Evolutionary conservation across 345 rosid species (phyloP), one percentile per base, ranked within the genome.

Genomic region (Cochlearia excelsa): DNA sequence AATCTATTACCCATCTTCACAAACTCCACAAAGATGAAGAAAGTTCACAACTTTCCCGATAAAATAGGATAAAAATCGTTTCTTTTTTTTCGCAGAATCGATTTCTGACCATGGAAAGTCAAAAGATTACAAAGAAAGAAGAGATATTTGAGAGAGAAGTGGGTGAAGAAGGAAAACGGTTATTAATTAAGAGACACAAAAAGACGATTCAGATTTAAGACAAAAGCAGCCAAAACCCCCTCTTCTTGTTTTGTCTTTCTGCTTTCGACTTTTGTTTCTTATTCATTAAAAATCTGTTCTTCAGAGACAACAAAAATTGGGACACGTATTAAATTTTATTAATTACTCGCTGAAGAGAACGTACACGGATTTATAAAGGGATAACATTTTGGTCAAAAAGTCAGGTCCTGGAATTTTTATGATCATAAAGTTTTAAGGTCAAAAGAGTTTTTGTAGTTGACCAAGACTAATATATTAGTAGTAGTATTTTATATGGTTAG

Each of bases 1-100:
- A 92, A 74, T 26, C 64, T 71, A 47, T 91, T 91, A 60, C 96
- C 98, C 96, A 91, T 91, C 30, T n/a, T 62, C 63, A 42, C 65
- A 67, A 67, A 56, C 29, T 6, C 47, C 26, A 37, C 4, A 45
- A 8, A 57, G 11, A 27, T 57, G 52, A 26, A 1, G 40, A 37
- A 10, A 51, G 7, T 34, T 31, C 6, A 26, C 7, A 50, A n/a
- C 26, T n/a, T 57, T 16, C 29, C 52, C 28, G n/a, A 47, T 43
- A 26, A 56, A 66, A 9, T 26, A 16, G 61, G 6, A 44, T 48
- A 11, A 4, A 29, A 43, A n/a, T 23, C 23, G 11, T 0, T 3
- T 28, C 26, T 41, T 7, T 16, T 16, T 11, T 11, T 9, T 23
- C 3, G 28, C n/a, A 27, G 44, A 26, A 28, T 54, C 53, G 46